A percentile compares a stretch with the other conserved stretches of the same genome.
Evolutionary conservation across 495 filamentous ascomycete genomes (phyloP).

Genomic region (Gamarada debralockiae): DNA sequence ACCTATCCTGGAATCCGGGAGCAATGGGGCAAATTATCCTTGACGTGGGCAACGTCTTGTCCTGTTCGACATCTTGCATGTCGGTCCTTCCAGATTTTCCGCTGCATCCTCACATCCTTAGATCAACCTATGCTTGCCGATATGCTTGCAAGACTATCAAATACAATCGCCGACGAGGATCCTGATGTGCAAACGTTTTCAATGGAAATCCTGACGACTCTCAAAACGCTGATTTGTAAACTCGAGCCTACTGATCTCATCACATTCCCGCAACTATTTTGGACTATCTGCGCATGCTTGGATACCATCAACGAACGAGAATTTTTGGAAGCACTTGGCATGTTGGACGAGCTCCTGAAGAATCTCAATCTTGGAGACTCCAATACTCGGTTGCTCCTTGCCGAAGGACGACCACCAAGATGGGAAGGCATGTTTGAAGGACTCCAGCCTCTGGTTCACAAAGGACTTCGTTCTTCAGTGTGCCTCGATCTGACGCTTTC

Average conservation of each 20-base stretch:
- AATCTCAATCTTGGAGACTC: slow-evolving; percentile 78
- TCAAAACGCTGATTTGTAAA: slow-evolving; percentile 84
- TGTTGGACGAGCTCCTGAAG: slow-evolving; percentile 83
- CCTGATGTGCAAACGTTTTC: slow-evolving; percentile 92
- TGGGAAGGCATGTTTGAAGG: slow-evolving; percentile 93
- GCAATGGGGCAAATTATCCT: slow-evolving; percentile 80
- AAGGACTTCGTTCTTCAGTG: slow-evolving; percentile 82
- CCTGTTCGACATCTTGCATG: slow-evolving; percentile 95
- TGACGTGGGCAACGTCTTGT: slow-evolving; percentile 95
- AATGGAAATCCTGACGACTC: slow-evolving; percentile 92
- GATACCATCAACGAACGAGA: slow-evolving; percentile 95
- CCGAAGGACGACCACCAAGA: slow-evolving; percentile 73
- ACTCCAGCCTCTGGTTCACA: slow-evolving; percentile 79
- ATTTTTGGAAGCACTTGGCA: slow-evolving; percentile 84
- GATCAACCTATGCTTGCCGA: slow-evolving; percentile 93
- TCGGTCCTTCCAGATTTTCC: slow-evolving; percentile 94
- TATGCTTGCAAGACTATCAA: slow-evolving; percentile 90
- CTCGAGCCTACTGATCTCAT: slow-evolving; percentile 75
- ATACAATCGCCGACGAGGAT: slow-evolving; percentile 92
- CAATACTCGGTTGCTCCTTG: slow-evolving; percentile 60
- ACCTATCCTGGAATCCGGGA: slow-evolving; percentile 85
- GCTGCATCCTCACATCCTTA: slow-evolving; percentile 83
- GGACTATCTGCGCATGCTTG: slow-evolving; percentile 93
- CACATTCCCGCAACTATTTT: slow-evolving; percentile 90
- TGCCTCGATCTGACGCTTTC: slow-evolving; percentile 74